Conservation (phyloP, 805 yeast species). For the Allodekkera sacchari region DNA sequence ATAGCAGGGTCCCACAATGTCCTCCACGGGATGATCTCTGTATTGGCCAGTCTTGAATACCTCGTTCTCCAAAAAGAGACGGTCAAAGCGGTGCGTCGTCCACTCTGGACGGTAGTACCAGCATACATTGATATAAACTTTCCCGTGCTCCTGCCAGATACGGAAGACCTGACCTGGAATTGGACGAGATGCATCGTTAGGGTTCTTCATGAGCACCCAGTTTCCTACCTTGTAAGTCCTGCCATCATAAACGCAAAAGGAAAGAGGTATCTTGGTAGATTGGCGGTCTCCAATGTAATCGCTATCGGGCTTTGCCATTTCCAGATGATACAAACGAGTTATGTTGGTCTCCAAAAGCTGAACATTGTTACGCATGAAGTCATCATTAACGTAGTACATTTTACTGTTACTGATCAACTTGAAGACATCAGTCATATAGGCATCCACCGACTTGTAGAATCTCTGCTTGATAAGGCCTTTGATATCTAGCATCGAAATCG, state of each 20-base stretch:
- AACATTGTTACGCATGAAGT: constrained; percentile 55
- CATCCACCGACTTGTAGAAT: constrained; percentile 67
- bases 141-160: constrained; percentile 84
- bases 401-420: constrained; percentile 70
- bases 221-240: constrained; percentile 80
- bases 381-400: constrained; percentile 45
- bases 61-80: constrained; percentile 86
- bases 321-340: constrained; percentile 50
- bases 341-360: constrained; percentile 53
- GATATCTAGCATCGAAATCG: constrained; percentile 64
- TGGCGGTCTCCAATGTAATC: constrained; percentile 56
- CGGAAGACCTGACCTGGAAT: constrained; percentile 91
- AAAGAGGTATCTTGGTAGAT: constrained; percentile 49
- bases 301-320: constrained; percentile 73
- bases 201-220: constrained; percentile 85
- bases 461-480: constrained; percentile 79
- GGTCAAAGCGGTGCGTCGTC: constrained; percentile 87
- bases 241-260: constrained; percentile 74
- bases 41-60: constrained; percentile 96
- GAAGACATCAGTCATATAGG: constrained; percentile 69
- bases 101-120: constrained; percentile 98
- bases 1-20: constrained; percentile 87
- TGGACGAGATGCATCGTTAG: constrained; percentile 83
- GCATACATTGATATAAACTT: constrained; percentile 85
- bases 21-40: constrained; percentile 85